phyloP scores from a whole-genome alignment of 2,329 filamentous ascomycete species.

The Xylariaceae sp. region DNA sequence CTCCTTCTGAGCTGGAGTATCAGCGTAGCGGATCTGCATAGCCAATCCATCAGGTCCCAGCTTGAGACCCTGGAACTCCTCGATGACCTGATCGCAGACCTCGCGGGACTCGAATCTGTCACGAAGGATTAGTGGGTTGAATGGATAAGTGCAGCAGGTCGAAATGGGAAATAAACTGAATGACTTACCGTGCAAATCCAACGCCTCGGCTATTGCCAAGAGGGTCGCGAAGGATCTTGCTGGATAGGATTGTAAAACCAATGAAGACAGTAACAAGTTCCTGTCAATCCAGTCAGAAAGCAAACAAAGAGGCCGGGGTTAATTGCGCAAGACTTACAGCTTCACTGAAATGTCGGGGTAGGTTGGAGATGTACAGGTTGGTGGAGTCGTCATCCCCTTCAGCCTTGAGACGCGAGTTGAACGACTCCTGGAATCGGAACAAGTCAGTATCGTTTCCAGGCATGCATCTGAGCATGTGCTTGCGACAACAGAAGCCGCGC shows the following conservation, averaged over 20 bases:
- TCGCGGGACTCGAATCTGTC: slow-evolving; percentile 85
- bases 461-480: too few relatives aligned
- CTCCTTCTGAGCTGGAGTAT: slow-evolving; percentile 94
- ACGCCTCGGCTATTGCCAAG: slow-evolving; percentile 94
- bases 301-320: background rate
- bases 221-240: slow-evolving; percentile 88
- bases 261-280: slow-evolving; percentile 75
- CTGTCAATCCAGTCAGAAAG: slow-evolving; percentile 35
- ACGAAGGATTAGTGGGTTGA: slow-evolving; percentile 20
- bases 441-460: slow-evolving; percentile 20
- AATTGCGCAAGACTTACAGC: slow-evolving; percentile 71
- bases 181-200: slow-evolving; percentile 83
- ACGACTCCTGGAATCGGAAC: slow-evolving; percentile 68
- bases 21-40: slow-evolving; percentile 92
- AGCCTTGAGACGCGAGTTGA: slow-evolving; percentile 96
- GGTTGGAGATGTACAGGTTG: slow-evolving; percentile 96
- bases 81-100: slow-evolving; percentile 84
- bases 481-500: slow-evolving; percentile 14
- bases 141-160: background rate
- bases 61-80: slow-evolving; percentile 74
- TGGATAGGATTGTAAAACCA: slow-evolving; percentile 81
- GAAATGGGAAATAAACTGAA: too few relatives aligned
- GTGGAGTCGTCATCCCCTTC: slow-evolving; percentile 86
- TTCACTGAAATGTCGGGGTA: slow-evolving; percentile 89
- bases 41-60: slow-evolving; percentile 76